Conservation (phyloP, 176 grass and related monocot genomes). For the Raddia guianensis region DNA sequence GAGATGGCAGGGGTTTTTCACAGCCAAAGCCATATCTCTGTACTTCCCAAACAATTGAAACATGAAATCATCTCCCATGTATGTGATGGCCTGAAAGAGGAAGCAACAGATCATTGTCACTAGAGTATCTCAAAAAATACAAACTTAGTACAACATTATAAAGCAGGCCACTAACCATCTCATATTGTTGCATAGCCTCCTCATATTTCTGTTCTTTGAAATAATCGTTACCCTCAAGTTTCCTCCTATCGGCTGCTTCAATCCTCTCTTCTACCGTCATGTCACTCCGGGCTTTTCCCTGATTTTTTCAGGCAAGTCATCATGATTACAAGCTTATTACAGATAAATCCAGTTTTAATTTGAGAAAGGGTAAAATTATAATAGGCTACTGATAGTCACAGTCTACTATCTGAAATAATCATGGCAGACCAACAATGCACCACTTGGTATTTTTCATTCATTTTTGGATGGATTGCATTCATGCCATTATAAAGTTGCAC, state of each 20-base stretch:
- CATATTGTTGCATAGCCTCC: constrained; percentile 95
- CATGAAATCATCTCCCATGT: constrained; percentile 99
- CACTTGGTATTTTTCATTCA: constrained; percentile 3
- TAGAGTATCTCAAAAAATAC: background rate
- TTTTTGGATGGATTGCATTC: background rate
- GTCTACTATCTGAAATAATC: constrained; percentile 2
- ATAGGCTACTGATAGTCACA: constrained; percentile 6
- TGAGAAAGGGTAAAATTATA: constrained; percentile 26
- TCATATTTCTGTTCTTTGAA: constrained; percentile 86
- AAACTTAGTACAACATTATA: background rate
- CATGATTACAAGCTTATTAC: constrained; percentile 9
- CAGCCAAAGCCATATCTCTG: constrained; percentile 95
- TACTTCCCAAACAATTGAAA: constrained; percentile 99
- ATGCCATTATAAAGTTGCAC: no score
- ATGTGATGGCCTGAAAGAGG: constrained; percentile 79
- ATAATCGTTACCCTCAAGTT: constrained; percentile 74
- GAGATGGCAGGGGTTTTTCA: constrained; percentile 96
- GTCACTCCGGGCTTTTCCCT: constrained; percentile 92
- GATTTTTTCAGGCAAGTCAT: constrained; percentile 32
- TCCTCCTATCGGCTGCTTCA: constrained; percentile 89
- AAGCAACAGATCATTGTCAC: constrained; percentile 15
- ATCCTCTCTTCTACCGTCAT: constrained; percentile 99
- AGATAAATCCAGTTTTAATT: constrained; percentile 22
- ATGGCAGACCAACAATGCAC: background rate
- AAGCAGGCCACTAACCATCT: constrained; percentile 62